Percentiles rank a stretch among this genome's conserved stretches.
Evolutionary conservation across 257 asterid species (phyloP).

Genomic region (Datura wrightii): DNA sequence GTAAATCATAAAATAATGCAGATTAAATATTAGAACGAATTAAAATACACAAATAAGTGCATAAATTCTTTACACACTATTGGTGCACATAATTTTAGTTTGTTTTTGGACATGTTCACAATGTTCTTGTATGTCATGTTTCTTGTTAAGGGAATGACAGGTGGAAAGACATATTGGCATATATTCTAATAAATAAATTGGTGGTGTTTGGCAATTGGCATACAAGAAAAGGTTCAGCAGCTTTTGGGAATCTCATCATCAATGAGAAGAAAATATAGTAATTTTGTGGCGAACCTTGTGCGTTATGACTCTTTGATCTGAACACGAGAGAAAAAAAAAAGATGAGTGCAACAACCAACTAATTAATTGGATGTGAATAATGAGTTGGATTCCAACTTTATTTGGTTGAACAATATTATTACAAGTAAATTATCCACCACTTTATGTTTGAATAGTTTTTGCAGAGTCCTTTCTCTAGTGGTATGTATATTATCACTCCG

Average conservation of each 20-base stretch:
- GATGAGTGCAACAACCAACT: constrained; percentile 59
- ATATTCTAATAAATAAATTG: constrained; percentile 58
- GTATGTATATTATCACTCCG: background rate
- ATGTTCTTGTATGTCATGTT: constrained; percentile 35
- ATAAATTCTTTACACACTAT: too few species aligned
- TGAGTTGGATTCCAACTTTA: constrained; percentile 81
- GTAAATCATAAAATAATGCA: background rate
- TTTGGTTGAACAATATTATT: constrained; percentile 18
- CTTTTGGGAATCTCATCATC: constrained; percentile 68
- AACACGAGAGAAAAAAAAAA: constrained; percentile 48
- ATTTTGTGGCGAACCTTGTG: constrained; percentile 83
- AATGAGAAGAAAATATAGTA: constrained; percentile 46
- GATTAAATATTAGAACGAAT: background rate
- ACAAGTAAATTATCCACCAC: constrained; percentile 4
- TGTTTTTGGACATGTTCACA: constrained; percentile 38
- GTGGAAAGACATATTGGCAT: constrained; percentile 50
- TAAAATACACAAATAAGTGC: background rate
- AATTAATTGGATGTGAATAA: constrained; percentile 51
- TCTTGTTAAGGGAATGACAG: constrained; percentile 32
- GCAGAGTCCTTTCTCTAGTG: background rate
- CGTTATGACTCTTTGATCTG: constrained; percentile 49
- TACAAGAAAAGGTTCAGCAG: constrained; percentile 49
- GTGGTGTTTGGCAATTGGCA: constrained; percentile 38
- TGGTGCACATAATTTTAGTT: background rate
- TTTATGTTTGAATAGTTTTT: background rate